A percentile compares a stretch with the other conserved stretches of the same genome.
These are phyloP conservation scores for Aspergillus cejpii DNA, from an alignment of 2,329 filamentous ascomycete genomes.

Conservation along the genomic window DNA sequence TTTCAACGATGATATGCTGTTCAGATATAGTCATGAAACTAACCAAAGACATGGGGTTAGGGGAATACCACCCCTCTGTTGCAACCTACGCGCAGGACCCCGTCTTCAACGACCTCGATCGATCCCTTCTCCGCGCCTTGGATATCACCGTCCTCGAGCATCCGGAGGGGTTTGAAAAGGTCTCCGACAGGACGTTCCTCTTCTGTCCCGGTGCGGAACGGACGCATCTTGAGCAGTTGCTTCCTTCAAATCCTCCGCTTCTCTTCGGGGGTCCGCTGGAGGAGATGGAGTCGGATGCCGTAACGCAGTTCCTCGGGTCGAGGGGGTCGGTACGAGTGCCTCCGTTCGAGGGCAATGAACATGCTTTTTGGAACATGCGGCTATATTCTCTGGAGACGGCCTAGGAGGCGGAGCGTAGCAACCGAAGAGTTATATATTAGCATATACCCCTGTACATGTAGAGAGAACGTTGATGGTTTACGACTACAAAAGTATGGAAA, in stretches of 20 bases:
- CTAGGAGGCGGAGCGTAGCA: not conserved
- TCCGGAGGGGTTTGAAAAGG: slow-evolving; percentile 48
- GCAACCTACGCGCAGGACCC: slow-evolving; percentile 50
- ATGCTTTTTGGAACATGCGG: slow-evolving; percentile 36
- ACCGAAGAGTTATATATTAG: not conserved
- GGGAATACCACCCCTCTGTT: slow-evolving; percentile 3
- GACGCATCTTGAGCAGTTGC: slow-evolving; percentile 46
- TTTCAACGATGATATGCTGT: not conserved
- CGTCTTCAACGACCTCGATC: slow-evolving; percentile 45
- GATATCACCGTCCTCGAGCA: slow-evolving; percentile 38
- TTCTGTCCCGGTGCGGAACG: slow-evolving; percentile 56
- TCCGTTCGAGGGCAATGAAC: slow-evolving; percentile 27
- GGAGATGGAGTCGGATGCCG: slow-evolving; percentile 22
- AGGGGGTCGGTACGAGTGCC: slow-evolving; percentile 24
- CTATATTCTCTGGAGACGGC: slow-evolving; percentile 25
- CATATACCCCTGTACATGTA: not conserved
- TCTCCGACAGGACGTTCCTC: slow-evolving; percentile 48
- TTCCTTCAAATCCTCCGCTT: slow-evolving; percentile 47
- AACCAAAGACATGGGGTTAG: not conserved
- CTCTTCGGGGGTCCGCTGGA: slow-evolving; percentile 51
- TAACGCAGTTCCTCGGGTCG: slow-evolving; percentile 16
- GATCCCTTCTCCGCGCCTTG: slow-evolving; percentile 30
- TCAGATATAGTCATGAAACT: too few species aligned
- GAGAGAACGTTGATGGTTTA: not conserved
- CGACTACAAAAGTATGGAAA: not conserved